Evolutionary conservation across 2,329 filamentous ascomycete genomes (phyloP).

Genomic region (Monascus ruber): DNA sequence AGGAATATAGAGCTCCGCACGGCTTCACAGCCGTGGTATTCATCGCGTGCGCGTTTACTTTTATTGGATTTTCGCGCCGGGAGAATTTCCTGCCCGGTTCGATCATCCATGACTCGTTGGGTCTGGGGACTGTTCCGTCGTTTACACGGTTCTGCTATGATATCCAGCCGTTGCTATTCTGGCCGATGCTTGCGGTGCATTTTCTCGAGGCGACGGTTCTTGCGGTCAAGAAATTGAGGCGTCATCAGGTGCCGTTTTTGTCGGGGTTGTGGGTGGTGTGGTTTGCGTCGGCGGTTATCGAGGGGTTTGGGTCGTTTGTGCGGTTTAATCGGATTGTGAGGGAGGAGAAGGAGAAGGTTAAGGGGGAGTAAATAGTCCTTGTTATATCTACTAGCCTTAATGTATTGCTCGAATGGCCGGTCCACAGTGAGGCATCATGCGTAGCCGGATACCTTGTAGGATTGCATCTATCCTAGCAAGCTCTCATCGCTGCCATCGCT

Average conservation of each 20-base stretch:
- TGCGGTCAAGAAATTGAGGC: constrained; percentile 34
- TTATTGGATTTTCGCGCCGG: constrained; percentile 39
- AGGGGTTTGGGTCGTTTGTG: constrained; percentile 40
- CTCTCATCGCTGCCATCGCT: too few relatives aligned
- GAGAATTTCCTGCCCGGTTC: constrained; percentile 44
- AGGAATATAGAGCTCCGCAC: constrained; percentile 40
- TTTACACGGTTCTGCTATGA: constrained; percentile 49
- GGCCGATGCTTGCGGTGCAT: constrained; percentile 55
- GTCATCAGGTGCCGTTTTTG: constrained; percentile 40
- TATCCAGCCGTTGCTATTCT: constrained; percentile 48
- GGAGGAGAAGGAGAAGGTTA: constrained; percentile 24
- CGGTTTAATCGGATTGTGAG: constrained; percentile 37
- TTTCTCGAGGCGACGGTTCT: constrained; percentile 46
- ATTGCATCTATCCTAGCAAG: too few relatives aligned
- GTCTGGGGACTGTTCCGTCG: constrained; percentile 44
- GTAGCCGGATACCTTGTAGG: too few relatives aligned
- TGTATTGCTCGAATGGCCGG: too few relatives aligned
- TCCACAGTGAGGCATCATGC: too few relatives aligned
- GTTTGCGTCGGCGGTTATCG: constrained; percentile 41
- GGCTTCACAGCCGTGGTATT: constrained; percentile 42
- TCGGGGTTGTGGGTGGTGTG: constrained; percentile 44
- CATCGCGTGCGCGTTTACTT: constrained; percentile 43
- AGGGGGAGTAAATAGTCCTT: constrained; percentile 13
- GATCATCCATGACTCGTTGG: constrained; percentile 34
- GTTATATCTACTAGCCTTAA: background rate